These are phyloP conservation scores for Aspergillus oerlinghausenensis DNA, from an alignment of 2,329 filamentous ascomycete species.

Conservation along the genomic window DNA sequence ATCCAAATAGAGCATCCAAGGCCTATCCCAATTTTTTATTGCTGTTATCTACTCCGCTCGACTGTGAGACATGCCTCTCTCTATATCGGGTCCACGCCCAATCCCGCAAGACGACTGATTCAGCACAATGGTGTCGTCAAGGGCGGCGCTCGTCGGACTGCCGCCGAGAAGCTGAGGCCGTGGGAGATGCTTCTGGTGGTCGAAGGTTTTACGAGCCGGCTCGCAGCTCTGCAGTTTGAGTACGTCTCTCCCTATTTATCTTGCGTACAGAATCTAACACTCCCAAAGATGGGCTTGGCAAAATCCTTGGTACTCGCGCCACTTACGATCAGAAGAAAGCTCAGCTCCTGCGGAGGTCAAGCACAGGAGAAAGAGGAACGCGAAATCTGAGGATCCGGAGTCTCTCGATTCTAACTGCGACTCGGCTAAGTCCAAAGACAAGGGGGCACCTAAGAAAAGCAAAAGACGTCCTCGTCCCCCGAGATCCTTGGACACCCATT, in stretches of 20 bases:
- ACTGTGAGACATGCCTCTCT: conserved; percentile 63
- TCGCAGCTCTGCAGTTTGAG: conserved; percentile 92
- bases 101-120: conserved; percentile 75
- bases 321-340: conserved; percentile 60
- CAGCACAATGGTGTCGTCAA: conserved; percentile 86
- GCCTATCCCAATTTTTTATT: conserved; percentile 81
- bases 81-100: conserved; percentile 89
- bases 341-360: neutral
- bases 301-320: conserved; percentile 74
- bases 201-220: conserved; percentile 79
- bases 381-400: neutral
- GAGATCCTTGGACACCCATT: conserved; percentile 60
- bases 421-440: conserved; percentile 28
- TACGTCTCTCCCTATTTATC: conserved; percentile 42
- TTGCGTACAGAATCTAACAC: conserved; percentile 1
- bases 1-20: conserved; percentile 38
- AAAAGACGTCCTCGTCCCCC: conserved; percentile 46
- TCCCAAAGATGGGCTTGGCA: conserved; percentile 77
- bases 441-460: conserved; percentile 37
- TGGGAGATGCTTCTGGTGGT: conserved; percentile 91
- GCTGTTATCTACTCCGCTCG: conserved; percentile 87
- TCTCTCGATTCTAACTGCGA: neutral
- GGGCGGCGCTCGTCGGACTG: conserved; percentile 77
- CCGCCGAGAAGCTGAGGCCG: conserved; percentile 63
- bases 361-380: neutral